phyloP scores from a whole-genome alignment of 306 rosid genomes.

The Mimosa pudica region DNA sequence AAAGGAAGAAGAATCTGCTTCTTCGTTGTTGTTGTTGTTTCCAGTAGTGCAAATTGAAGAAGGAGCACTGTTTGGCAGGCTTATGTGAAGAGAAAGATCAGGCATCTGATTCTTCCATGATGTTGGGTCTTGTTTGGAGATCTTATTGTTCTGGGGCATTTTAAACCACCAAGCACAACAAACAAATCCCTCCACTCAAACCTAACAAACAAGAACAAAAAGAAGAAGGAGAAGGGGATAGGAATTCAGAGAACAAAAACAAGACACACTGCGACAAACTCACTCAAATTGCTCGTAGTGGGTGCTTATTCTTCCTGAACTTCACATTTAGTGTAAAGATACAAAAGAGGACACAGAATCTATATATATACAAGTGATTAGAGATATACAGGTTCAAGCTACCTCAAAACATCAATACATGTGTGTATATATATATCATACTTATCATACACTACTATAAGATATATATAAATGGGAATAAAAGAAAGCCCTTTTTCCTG shows the following conservation, averaged over 20 bases:
- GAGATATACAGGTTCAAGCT: conserved; percentile 25
- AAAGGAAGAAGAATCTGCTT: conserved; percentile 37
- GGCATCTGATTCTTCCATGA: conserved; percentile 65
- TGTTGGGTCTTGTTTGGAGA: conserved; percentile 13
- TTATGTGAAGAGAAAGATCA: conserved; percentile 84
- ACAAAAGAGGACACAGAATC: conserved; percentile 1
- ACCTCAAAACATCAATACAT: conserved; percentile 1
- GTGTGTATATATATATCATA: not conserved
- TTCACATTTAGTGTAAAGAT: conserved; percentile 18
- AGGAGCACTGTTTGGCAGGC: conserved; percentile 68
- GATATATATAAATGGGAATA: conserved; percentile 17
- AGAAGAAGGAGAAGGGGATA: not conserved
- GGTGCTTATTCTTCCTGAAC: conserved; percentile 28
- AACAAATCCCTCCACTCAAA: not conserved
- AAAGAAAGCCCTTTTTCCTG: conserved; percentile 38
- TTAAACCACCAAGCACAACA: not conserved
- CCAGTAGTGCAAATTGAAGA: conserved; percentile 48
- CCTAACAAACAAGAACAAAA: not conserved
- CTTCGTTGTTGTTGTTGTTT: conserved; percentile 20
- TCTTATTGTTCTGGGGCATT: conserved; percentile 48
- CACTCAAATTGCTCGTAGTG: conserved; percentile 10
- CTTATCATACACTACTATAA: conserved; percentile 23
- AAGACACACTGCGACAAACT: conserved; percentile 1
- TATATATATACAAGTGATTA: conserved; percentile 17
- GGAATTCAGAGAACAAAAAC: conserved; percentile 27